Evolutionary conservation across 2,329 filamentous ascomycete species (phyloP).

Genomic region (Fusarium fracticaudum): DNA sequence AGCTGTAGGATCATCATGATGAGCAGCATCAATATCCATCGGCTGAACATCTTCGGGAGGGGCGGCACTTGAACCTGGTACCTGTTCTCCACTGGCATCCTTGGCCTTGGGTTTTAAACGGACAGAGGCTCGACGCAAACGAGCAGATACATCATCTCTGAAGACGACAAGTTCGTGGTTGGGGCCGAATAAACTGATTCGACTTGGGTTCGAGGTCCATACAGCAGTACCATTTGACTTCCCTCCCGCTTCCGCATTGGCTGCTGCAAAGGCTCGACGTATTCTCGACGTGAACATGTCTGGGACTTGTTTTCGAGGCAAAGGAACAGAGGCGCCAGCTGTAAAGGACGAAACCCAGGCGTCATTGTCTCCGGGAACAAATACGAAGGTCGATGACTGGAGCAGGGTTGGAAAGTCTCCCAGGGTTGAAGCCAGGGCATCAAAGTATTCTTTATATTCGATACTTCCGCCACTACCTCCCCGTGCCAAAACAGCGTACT

Average conservation of each 20-base stretch:
- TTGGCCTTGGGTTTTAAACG: slow-evolving; percentile 64
- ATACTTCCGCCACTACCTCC: slow-evolving; percentile 83
- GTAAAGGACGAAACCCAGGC: slow-evolving; percentile 93
- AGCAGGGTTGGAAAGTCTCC: slow-evolving; percentile 86
- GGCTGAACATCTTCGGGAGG: slow-evolving; percentile 32
- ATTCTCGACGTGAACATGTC: slow-evolving; percentile 91
- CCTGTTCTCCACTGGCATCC: slow-evolving; percentile 49
- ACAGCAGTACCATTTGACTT: slow-evolving; percentile 67
- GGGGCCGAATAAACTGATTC: slow-evolving; percentile 86
- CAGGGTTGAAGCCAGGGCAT: slow-evolving; percentile 83
- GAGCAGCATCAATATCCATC: slow-evolving; percentile 54
- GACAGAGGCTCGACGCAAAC: slow-evolving; percentile 80
- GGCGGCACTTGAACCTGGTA: slow-evolving; percentile 15
- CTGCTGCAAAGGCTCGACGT: slow-evolving; percentile 79
- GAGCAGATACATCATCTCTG: slow-evolving; percentile 83
- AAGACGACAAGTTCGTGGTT: slow-evolving; percentile 88
- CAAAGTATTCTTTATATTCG: slow-evolving; percentile 97
- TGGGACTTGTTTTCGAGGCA: slow-evolving; percentile 79
- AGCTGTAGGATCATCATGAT: slow-evolving; percentile 28
- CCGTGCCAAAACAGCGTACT: slow-evolving; percentile 70
- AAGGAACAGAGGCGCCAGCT: slow-evolving; percentile 74
- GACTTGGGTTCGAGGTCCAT: slow-evolving; percentile 89
- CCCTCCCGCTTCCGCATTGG: slow-evolving; percentile 74
- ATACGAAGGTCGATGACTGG: slow-evolving; percentile 83
- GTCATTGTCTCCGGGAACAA: slow-evolving; percentile 96